These are phyloP conservation scores for Chalciporus sphaerocephalus DNA, from an alignment of 768 basidiomycete species.

Conservation along the genomic window DNA sequence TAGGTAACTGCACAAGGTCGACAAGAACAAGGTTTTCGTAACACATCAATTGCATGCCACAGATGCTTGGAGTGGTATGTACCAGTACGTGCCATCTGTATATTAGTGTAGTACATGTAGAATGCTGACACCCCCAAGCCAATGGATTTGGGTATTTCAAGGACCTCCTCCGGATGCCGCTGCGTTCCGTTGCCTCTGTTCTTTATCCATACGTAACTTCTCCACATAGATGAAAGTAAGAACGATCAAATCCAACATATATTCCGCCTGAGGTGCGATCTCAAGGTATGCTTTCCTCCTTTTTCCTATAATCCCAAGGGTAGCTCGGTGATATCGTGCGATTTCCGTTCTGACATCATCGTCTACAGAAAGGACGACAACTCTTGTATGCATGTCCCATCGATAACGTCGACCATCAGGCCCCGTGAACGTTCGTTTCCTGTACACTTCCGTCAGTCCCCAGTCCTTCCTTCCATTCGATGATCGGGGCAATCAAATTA, in stretches of 20 bases:
- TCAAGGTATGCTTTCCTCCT: slow-evolving; percentile 20
- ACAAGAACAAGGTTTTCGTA: too few relatives aligned
- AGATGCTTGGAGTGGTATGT: too few relatives aligned
- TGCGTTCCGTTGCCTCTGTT: slow-evolving; percentile 3
- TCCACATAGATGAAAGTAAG: slow-evolving; percentile 31
- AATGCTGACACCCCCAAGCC: too few relatives aligned
- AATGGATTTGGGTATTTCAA: background rate
- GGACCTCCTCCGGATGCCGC: slow-evolving; percentile 15
- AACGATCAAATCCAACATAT: slow-evolving; percentile 25
- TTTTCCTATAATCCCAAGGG: slow-evolving; percentile 24
- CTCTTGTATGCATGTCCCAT: slow-evolving; percentile 23
- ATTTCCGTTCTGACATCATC: slow-evolving; percentile 15
- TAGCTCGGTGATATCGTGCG: slow-evolving; percentile 21
- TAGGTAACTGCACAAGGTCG: too few relatives aligned
- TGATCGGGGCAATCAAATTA: background rate
- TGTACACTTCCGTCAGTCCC: slow-evolving; percentile 2
- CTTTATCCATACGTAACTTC: slow-evolving; percentile 27
- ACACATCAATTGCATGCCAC: too few relatives aligned
- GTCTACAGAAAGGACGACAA: slow-evolving; percentile 18
- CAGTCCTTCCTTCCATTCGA: background rate
- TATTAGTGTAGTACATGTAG: too few relatives aligned
- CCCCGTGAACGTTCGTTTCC: slow-evolving; percentile 29
- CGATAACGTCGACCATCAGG: slow-evolving; percentile 31
- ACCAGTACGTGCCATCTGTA: too few relatives aligned
- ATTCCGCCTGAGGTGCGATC: slow-evolving; percentile 18